Evolutionary conservation across 345 rosid species (phyloP), one percentile per base, ranked within the genome.

Genomic region (Acer campestre): DNA sequence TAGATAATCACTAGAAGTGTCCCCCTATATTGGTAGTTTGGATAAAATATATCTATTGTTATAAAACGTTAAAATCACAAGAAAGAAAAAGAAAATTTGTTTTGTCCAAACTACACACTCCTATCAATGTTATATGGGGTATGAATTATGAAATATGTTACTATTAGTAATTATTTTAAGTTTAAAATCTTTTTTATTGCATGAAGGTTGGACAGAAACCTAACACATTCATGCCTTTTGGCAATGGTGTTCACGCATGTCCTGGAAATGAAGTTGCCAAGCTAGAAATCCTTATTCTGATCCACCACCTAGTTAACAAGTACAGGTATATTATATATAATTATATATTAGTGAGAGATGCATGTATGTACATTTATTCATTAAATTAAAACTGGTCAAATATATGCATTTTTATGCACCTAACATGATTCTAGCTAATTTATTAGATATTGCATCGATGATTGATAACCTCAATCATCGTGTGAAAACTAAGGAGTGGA

Each of bases 211-310:
- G 71, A 4, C 83, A 82, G 18, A 88, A 80, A 68, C 84, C 88
- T 29, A 85, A 82, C 79, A 83, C 88, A 7, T 88, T 80, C 75
- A 64, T 86, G 82, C 89, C 89, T 31, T 88, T 84, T 82, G 91
- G 91, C 61, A 86, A 72, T 59, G 89, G 91, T 10, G 74, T 73
- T 55, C 91, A 88, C 79, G 69, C 86, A 23, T 88, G 89, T 55
- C 89, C 91, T 1, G 91, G 88, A 58, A 88, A 80, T 64, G 89
- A 88, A 84, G 67, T 86, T 75, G 91, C 91, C 58, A 86, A 83
- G 78, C 78, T 88, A 25, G 88, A 88, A 80, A 86, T 86, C 11
- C 67, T 88, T 22, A 78, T 88, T 42, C 73, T 86, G 2, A 78
- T 85, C 63, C 88, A 88, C 72, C 88, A 83, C 76, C 70, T 88